Evolutionary conservation across 2,329 filamentous ascomycete genomes (phyloP), one percentile per base, ranked within the genome.

Genomic region (Venturia nashicola): DNA sequence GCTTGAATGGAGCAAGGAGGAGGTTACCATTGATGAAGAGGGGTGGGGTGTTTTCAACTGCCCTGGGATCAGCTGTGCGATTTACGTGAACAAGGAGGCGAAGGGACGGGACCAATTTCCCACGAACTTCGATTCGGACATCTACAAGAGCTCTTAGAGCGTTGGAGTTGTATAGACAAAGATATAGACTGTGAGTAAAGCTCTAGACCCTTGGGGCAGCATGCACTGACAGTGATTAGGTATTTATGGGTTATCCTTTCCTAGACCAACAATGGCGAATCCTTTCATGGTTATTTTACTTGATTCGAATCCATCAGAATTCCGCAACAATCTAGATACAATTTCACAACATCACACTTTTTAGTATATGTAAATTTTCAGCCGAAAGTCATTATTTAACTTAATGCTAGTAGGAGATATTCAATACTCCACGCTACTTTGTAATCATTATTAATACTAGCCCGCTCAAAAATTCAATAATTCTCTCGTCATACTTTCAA

Each of bases 61-160:
- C 46, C 74, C 74, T 12, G 77, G 76, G 6, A 76, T 79, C 44
- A 84, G 83, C 68, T 79, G 87, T 1, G 80, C 81, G 59, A 80
- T 89, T 3, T 89, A 83, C 81, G 84, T 86, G 0, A 80, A 82
- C 66, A 77, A 76, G 55, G 76, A 77, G 65, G 83, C 83, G n/a
- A 61, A 66, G 14, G 67, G 66, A 7, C 44, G 67, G 39, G 67
- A 68, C 42, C 32, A 23, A n/a, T 68, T 68, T 39, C 67, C 67
- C 1, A 62, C 65, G 0, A 59, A 65, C 34, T 68, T 68, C 23
- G 66, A 68, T 61, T 51, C 65, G 14, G 57, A 68, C 20, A 68
- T 68, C n/a, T 68, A 67, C 42, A 60, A 60, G 59, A 57, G 14
- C n/a, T 57, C 32, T 34, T 57, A 57, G 16, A 36, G 6, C 16